Evolutionary conservation across 352 stramenopile genomes (phyloP).

Genomic region (Globisporangium sylvaticum): DNA sequence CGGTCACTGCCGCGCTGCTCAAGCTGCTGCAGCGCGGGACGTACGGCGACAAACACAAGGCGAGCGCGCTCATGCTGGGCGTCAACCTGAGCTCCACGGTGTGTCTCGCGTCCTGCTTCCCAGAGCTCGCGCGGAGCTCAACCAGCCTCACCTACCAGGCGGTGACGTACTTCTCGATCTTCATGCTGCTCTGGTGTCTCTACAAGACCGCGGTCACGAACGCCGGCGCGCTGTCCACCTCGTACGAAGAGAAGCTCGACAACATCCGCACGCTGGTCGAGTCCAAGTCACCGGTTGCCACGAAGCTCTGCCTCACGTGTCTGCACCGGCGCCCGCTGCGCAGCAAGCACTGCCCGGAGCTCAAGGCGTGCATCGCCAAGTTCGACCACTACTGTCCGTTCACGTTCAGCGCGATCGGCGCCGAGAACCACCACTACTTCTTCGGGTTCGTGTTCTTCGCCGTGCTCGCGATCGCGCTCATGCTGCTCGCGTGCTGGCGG

Average conservation of each 20-base stretch:
- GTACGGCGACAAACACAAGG: conserved; percentile 76
- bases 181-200: conserved; percentile 43
- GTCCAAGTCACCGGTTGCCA: conserved; percentile 63
- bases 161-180: conserved; percentile 19
- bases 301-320: conserved; percentile 77
- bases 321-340: conserved; percentile 71
- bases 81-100: conserved; percentile 70
- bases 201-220: conserved; percentile 54
- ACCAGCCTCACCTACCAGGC: conserved; percentile 32
- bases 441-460: conserved; percentile 87
- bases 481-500: conserved; percentile 43
- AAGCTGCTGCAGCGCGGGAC: conserved; percentile 56
- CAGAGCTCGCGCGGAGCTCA: conserved; percentile 21
- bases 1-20: conserved; percentile 30
- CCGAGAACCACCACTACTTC: conserved; percentile 94
- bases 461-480: conserved; percentile 50
- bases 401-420: conserved; percentile 92
- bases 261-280: conserved; percentile 73
- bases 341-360: conserved; percentile 74
- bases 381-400: conserved; percentile 88
- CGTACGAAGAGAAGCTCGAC: conserved; percentile 58
- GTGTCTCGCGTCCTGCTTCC: conserved; percentile 52
- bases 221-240: conserved; percentile 59
- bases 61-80: conserved; percentile 64
- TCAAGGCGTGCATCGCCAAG: conserved; percentile 73